A percentile compares a stretch with the other conserved stretches of the same genome.
Evolutionary conservation across 2,329 filamentous ascomycete genomes (phyloP).

Genomic region (Clarireedia monteithiana): DNA sequence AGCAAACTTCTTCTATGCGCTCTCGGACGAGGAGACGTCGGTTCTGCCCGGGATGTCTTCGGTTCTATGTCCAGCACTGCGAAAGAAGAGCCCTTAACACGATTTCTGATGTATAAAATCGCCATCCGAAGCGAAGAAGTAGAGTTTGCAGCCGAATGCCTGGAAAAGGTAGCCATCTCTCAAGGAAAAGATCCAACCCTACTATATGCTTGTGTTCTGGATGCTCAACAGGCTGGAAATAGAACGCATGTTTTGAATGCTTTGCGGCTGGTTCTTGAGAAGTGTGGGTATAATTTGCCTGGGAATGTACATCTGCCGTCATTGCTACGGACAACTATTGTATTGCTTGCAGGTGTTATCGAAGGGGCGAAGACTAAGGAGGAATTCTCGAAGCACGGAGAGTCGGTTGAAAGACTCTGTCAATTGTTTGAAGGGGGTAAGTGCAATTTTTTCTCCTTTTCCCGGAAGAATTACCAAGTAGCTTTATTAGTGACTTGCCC

Average conservation of each 20-base stretch:
- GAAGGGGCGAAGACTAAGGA: conserved; percentile 18
- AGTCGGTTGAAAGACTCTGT: conserved; percentile 43
- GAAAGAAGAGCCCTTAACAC: conserved; percentile 55
- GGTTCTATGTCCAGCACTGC: conserved; percentile 49
- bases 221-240: conserved; percentile 61
- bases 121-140: conserved; percentile 52
- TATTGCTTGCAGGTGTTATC: conserved; percentile 38
- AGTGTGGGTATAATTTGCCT: conserved; percentile 40
- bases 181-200: conserved; percentile 50
- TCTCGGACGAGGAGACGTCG: conserved; percentile 48
- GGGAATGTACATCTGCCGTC: conserved; percentile 51
- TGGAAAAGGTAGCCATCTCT: conserved; percentile 50
- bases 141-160: conserved; percentile 53
- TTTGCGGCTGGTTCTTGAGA: conserved; percentile 52
- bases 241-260: conserved; percentile 50
- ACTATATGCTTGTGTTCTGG: conserved; percentile 72
- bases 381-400: not conserved
- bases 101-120: conserved; percentile 69
- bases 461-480: too few relatives aligned
- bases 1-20: conserved; percentile 71
- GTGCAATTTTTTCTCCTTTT: not conserved
- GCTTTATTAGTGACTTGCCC: not conserved
- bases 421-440: conserved; percentile 43
- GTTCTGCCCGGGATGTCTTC: conserved; percentile 47
- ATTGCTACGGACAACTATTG: conserved; percentile 54